phyloP scores from a whole-genome alignment of 2,329 filamentous ascomycete species.

The Hypocreales sp. region DNA sequence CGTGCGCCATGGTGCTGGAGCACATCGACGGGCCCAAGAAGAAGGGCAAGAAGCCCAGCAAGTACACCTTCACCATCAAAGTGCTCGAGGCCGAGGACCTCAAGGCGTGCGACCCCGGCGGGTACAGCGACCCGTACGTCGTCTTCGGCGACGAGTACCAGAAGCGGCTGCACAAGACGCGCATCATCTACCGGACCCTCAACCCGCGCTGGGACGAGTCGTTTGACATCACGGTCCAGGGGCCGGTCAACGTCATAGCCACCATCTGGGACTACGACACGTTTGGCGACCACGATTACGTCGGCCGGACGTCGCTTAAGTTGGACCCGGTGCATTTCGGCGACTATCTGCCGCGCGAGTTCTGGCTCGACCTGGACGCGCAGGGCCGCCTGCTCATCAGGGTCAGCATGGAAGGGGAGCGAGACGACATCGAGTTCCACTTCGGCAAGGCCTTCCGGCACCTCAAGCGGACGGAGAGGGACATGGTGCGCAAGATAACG shows the following conservation, averaged over 20 bases:
- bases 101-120: conserved; percentile 94
- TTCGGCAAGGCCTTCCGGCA: conserved; percentile 95
- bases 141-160: conserved; percentile 96
- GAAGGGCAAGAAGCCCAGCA: conserved; percentile 51
- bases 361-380: conserved; percentile 94
- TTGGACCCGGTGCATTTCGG: conserved; percentile 96
- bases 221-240: conserved; percentile 86
- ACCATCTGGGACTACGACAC: conserved; percentile 98
- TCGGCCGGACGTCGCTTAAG: conserved; percentile 91
- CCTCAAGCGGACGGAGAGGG: conserved; percentile 85
- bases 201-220: conserved; percentile 97
- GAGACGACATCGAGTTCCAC: conserved; percentile 96
- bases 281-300: conserved; percentile 92
- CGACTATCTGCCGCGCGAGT: conserved; percentile 89
- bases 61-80: conserved; percentile 97
- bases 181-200: conserved; percentile 76
- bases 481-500: conserved; percentile 96
- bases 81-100: conserved; percentile 95
- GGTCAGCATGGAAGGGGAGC: conserved; percentile 96
- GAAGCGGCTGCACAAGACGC: conserved; percentile 87
- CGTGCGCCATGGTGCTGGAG: conserved; percentile 68
- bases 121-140: conserved; percentile 90
- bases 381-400: conserved; percentile 79
- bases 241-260: conserved; percentile 84
- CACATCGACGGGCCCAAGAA: conserved; percentile 56